Conservation (phyloP, 106 monocot species). For the Dactylorhiza incarnata region DNA sequence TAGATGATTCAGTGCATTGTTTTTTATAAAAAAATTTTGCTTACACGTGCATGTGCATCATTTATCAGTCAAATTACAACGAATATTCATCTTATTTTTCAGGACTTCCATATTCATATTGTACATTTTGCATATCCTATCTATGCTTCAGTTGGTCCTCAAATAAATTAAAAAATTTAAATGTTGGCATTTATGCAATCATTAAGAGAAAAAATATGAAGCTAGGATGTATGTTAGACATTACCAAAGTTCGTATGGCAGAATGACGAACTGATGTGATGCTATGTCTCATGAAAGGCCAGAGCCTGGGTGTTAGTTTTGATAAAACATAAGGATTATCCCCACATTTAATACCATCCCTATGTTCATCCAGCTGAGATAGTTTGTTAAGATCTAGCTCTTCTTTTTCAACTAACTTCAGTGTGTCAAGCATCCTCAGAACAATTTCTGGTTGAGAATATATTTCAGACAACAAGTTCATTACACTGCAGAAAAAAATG, state of each 20-base stretch:
- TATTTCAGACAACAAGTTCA: slow-evolving; percentile 96
- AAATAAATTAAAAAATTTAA: background rate
- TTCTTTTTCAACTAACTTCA: slow-evolving; percentile 27
- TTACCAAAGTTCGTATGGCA: slow-evolving; percentile 88
- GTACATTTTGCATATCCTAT: no score
- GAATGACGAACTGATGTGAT: slow-evolving; percentile 92
- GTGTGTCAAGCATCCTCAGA: slow-evolving; percentile 56
- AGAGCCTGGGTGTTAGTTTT: slow-evolving; percentile 67
- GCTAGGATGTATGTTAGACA: background rate
- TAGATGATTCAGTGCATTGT: background rate
- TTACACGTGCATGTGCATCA: background rate
- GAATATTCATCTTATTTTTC: background rate
- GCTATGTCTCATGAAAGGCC: slow-evolving; percentile 98
- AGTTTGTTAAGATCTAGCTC: slow-evolving; percentile 71
- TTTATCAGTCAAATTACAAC: background rate
- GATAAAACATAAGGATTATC: slow-evolving; percentile 80
- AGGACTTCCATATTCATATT: background rate
- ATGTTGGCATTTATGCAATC: background rate
- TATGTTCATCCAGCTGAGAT: slow-evolving; percentile 38
- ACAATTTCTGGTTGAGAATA: slow-evolving; percentile 92
- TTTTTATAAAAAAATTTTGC: background rate
- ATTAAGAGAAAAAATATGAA: background rate
- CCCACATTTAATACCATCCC: slow-evolving; percentile 21
- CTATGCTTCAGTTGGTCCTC: background rate
- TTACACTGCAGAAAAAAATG: slow-evolving; percentile 51